Evolutionary conservation across 2,329 filamentous ascomycete genomes (phyloP), one percentile per base, ranked within the genome.

Genomic region (Pyricularia grisea): DNA sequence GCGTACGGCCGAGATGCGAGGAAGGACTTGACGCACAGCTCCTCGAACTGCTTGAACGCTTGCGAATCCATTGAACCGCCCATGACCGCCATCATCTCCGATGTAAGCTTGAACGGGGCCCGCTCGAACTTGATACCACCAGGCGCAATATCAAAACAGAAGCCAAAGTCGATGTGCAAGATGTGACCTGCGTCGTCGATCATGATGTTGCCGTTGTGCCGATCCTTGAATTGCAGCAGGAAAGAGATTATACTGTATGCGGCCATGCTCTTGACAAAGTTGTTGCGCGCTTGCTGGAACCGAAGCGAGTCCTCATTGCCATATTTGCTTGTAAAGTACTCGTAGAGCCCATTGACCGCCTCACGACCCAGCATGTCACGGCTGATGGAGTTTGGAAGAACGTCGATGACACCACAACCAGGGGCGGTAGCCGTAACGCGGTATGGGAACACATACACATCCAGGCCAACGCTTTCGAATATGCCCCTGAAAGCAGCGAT

Each of bases 181-280:
- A 99, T 97, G 80, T 99, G 95, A 4, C 96, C 95, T 0, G 91
- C 92, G 75, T 97, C 94, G 78, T 99, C 94, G 72, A 99, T 90
- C 96, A 99, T 99, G 83, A 99, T 99, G 83, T 99, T 99, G 71
- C 95, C 95, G 78, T 99, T 99, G 82, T 99, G 95, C 3, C 95
- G 90, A 78, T 99, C 95, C 80, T 99, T 99, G 89, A 99, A 98
- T 76, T 99, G 96, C 55, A 99, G 83, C 17, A 99, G 84, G 81
- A 97, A 99, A 0, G 93, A 96, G 73, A 99, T 98, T 75, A 99
- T 90, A 23, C 92, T 96, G 82, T 99, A 99, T 14, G 95, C 96
- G 0, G 96, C 95, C 95, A 99, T 98, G 77, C 91, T 95, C 83
- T 99, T 99, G 80, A 99, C 94, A 77, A 99, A 99, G 80, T 98